Base-by-base conservation (phyloP, 352 stramenopile genomes). In the Globisporangium nagaii region DNA sequence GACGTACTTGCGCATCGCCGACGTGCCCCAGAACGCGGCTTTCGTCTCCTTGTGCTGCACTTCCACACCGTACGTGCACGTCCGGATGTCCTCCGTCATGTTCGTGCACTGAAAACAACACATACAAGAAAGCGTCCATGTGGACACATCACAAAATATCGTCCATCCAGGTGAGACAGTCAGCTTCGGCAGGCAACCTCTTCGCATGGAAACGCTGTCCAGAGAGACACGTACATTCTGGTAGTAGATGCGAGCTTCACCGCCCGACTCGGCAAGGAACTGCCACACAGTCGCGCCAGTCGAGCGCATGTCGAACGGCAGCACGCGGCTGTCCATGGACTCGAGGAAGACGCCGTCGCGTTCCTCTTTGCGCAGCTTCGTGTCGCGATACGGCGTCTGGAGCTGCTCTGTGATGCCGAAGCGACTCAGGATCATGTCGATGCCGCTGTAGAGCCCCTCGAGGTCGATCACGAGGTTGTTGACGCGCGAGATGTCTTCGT, bases 61-160 rank as follows among this genome's bases (percentile, higher is more conserved):
- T 27, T 63, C 56, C 17, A 63, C 48, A 25, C 48, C 56, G 11
- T 58, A 57, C 39, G 28, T 56, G 36, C 45, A 56, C 45, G 44
- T 56, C 3, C 36, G 39, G 6, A 46, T 62, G 40, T 62, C 56
- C 15, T 56, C 55, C 9, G 55, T 56, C 55, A 62, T 60, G 53
- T 60, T 60, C 9, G 53, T 53, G 37, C 53, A 60, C 34, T 53
- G 25, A 3, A 20, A 17, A 22, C 1, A 7, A 40, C n/a, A n/a
- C n/a, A n/a, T n/a, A n/a, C n/a, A n/a, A n/a, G n/a, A n/a, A n/a
- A n/a, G n/a, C n/a, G n/a, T n/a, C n/a, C n/a, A n/a, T n/a, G n/a
- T n/a, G n/a, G n/a, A n/a, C n/a, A n/a, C n/a, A n/a, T n/a, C n/a
- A n/a, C n/a, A n/a, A n/a, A n/a, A n/a, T n/a, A n/a, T n/a, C n/a